A percentile compares a stretch with the other conserved stretches of the same genome.
These are phyloP conservation scores for Trichoderma harzianum DNA, from an alignment of 2,329 filamentous ascomycete species.

Conservation along the genomic window DNA sequence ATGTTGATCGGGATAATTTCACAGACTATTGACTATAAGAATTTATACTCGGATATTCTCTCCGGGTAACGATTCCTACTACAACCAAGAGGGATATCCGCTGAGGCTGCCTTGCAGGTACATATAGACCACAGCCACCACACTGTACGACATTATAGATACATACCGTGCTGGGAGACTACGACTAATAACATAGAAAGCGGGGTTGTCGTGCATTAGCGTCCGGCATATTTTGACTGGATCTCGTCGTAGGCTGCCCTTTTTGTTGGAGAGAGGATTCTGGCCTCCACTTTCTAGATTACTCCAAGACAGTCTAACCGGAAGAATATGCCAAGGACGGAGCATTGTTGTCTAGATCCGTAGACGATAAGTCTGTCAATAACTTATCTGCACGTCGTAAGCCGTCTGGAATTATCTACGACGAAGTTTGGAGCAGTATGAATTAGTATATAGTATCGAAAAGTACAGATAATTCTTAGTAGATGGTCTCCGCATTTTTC, in stretches of 20 bases:
- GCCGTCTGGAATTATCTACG: neutral
- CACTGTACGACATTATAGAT: neutral
- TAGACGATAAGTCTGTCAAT: neutral
- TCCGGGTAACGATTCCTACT: neutral
- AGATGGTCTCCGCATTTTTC: neutral
- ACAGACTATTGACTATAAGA: neutral
- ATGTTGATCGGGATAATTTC: neutral
- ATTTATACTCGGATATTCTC: neutral
- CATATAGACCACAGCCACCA: neutral
- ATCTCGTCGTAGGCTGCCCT: conserved; percentile 4
- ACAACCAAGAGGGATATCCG: neutral
- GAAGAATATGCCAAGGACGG: neutral
- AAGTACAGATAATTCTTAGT: neutral
- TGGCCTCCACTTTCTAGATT: neutral
- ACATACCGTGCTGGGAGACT: neutral
- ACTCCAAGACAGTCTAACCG: neutral
- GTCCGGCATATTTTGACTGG: neutral
- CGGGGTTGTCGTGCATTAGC: neutral
- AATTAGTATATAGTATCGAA: neutral
- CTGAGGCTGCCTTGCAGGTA: neutral
- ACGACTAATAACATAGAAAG: neutral
- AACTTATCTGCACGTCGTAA: neutral
- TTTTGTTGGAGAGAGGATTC: neutral
- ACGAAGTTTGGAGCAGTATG: neutral
- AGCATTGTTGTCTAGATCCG: neutral